Conservation (phyloP, 495 filamentous ascomycete genomes). For the Sabuloglossum arenarium region DNA sequence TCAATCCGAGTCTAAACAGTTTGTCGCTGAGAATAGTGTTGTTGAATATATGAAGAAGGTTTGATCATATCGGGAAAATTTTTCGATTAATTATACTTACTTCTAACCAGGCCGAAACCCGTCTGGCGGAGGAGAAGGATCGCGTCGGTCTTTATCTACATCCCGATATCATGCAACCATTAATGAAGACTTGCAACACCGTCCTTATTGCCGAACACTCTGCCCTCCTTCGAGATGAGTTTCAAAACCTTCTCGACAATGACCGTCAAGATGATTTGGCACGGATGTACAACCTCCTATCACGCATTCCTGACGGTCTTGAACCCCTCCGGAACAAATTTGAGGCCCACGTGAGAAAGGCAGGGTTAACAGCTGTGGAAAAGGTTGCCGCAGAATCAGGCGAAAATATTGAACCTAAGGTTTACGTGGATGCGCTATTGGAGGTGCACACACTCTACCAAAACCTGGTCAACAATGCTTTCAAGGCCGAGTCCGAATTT, state of each 20-base stretch:
- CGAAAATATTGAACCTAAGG: constrained; percentile 83
- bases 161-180: constrained; percentile 56
- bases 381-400: constrained; percentile 67
- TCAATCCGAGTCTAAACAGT: constrained; percentile 76
- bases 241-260: constrained; percentile 86
- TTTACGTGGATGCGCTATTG: constrained; percentile 86
- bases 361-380: constrained; percentile 68
- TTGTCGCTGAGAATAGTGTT: constrained; percentile 89
- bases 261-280: constrained; percentile 89
- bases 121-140: constrained; percentile 85
- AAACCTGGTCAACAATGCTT: constrained; percentile 74
- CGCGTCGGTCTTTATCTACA: constrained; percentile 86
- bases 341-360: constrained; percentile 79
- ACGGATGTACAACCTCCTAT: constrained; percentile 86
- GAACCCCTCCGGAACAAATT: constrained; percentile 80
- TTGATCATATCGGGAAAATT: not conserved
- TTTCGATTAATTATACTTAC: not conserved
- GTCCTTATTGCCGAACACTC: constrained; percentile 82
- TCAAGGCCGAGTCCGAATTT: constrained; percentile 91
- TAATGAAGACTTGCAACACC: constrained; percentile 75
- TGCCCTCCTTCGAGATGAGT: constrained; percentile 70
- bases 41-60: constrained; percentile 99
- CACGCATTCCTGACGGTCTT: constrained; percentile 76
- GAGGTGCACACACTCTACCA: constrained; percentile 90
- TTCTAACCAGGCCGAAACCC: constrained; percentile 43